Evolutionary conservation across 441 rosid species (phyloP), one percentile per base, ranked within the genome.

Genomic region (Arabidopsis lyrata): DNA sequence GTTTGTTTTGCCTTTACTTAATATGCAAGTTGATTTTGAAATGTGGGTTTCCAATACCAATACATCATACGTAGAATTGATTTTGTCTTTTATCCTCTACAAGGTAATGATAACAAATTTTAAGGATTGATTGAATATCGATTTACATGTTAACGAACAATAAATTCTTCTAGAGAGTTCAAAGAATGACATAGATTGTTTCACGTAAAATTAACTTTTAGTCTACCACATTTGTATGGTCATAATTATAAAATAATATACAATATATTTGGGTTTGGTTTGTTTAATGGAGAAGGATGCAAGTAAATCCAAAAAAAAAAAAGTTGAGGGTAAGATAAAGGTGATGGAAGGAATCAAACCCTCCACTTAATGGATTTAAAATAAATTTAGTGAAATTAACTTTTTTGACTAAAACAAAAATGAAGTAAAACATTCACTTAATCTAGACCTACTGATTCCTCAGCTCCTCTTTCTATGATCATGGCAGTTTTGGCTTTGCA

Each of bases 1-100:
- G 59, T 72, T 77, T 77, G 36, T 66, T 63, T 63, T 71, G n/a
- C 77, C 69, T 77, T 77, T 72, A 72, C 80, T 77, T 77, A 77
- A 66, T 72, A 59, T 52, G 77, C 77, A 77, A 77, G 74, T 60
- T 72, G 73, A 35, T 53, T 47, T 72, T 16, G 50, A 72, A 66
- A 44, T 53, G 38, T 24, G 65, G 59, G 69, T 36, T 77, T 59
- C 64, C 58, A 34, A 59, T 45, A 61, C 69, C 31, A 49, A 2
- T 59, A 24, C 42, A 44, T 49, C 61, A 53, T 68, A 36, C 61
- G 47, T 66, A 57, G 7, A 39, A 14, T 45, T 70, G 62, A 56
- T 64, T 69, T 77, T 44, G 52, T 65, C 42, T 70, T 71, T 34
- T 58, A 65, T 70, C 41, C 67, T 38, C 52, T 52, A 62, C 57